Evolutionary conservation across 768 basidiomycete species (phyloP), one percentile per base, ranked within the genome.

Genomic region (Melanogaster broomeanus): DNA sequence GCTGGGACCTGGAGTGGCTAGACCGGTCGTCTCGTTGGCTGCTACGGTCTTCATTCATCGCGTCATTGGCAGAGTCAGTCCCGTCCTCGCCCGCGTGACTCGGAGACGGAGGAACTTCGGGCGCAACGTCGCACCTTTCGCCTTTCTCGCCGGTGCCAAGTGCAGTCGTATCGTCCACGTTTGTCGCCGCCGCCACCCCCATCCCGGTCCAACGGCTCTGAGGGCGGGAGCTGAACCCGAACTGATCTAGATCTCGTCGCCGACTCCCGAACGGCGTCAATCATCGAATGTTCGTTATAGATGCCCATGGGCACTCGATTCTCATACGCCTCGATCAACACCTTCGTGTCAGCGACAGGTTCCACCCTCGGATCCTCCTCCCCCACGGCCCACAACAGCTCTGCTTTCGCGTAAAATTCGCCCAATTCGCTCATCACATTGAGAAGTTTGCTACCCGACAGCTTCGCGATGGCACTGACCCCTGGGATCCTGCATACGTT

Each of bases 361-460:
- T 51, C 41, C 24, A 55, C 46, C 35, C 45, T 56, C 6, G 69
- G 67, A 28, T 54, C 13, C 0, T 55, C 63, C 41, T 69, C 68
- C 19, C 49, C 41, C 31, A 43, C 43, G 11, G 61, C 60, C 60
- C 67, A 63, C 42, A 47, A 50, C 2, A 69, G 50, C 30, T 67
- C 58, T 9, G 43, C 21, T 2, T 15, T 41, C 0, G 63, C 65
- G 0, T 2, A 15, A 6, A 57, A n/a, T 42, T 70, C 68, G 0
- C 60, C 61, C 0, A 52, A 9, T 4, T 25, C 43, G 12, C 52
- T 19, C 51, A 62, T 53, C 11, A 21, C 48, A 6, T 45, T 40
- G 9, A 49, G 31, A 7, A 67, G n/a, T 19, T 37, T 54, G 30
- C 65, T 70, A 34, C 65, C 61, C 0, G 63, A 57, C 48, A 52